These are phyloP conservation scores for Eutypa lata DNA, from an alignment of 2,329 filamentous ascomycete species.

Conservation along the genomic window DNA sequence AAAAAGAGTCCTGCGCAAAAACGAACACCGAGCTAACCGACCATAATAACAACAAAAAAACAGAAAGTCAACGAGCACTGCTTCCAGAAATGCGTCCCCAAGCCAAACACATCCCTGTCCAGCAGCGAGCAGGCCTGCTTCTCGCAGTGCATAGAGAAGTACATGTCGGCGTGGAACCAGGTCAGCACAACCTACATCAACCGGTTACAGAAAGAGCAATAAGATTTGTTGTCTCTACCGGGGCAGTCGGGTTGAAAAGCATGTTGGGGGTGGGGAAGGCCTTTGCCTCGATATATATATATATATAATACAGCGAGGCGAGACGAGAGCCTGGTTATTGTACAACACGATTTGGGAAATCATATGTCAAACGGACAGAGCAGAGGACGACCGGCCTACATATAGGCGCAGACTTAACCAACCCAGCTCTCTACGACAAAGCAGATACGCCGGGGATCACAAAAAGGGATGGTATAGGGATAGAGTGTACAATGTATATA, in stretches of 20 bases:
- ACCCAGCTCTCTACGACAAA: background rate
- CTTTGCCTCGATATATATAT: no score
- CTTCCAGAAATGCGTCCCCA: constrained; percentile 73
- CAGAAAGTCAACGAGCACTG: constrained; percentile 81
- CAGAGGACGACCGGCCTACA: background rate
- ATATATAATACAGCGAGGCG: no score
- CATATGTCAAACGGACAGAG: background rate
- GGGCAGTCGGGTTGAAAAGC: background rate
- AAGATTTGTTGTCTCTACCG: background rate
- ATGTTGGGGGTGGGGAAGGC: background rate
- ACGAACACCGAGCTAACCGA: background rate
- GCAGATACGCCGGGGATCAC: background rate
- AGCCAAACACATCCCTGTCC: constrained; percentile 64
- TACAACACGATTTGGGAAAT: background rate
- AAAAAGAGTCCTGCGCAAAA: background rate
- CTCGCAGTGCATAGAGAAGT: constrained; percentile 79
- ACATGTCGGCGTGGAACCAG: constrained; percentile 76
- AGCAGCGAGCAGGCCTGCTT: constrained; percentile 68
- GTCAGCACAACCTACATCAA: constrained; percentile 67
- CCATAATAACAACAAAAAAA: background rate
- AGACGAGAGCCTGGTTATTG: background rate
- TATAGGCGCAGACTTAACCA: no score
- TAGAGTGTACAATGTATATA: constrained; percentile 23
- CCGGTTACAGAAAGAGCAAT: constrained; percentile 57
- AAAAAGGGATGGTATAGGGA: constrained; percentile 8